Percentiles rank a stretch among this genome's conserved stretches.
phyloP scores from a whole-genome alignment of 2,329 filamentous ascomycete genomes.

The Rachicladosporium sp. region DNA sequence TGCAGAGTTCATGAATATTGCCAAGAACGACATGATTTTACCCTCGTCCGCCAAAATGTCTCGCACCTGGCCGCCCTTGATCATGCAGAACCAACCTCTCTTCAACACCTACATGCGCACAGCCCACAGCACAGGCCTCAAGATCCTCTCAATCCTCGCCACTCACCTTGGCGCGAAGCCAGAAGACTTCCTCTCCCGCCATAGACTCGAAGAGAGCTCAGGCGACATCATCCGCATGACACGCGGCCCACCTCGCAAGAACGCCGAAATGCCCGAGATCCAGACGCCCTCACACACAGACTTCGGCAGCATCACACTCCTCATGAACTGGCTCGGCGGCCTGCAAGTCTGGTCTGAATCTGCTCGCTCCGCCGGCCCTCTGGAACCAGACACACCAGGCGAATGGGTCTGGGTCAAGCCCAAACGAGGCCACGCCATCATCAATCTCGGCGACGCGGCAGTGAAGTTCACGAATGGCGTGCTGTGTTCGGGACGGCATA shows the following conservation, averaged over 20 bases:
- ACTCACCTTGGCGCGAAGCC: slow-evolving; percentile 31
- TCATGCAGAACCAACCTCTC: slow-evolving; percentile 16
- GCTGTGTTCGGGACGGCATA: slow-evolving; percentile 34
- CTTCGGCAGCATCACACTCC: slow-evolving; percentile 43
- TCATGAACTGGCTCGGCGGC: slow-evolving; percentile 46
- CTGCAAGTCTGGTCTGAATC: slow-evolving; percentile 36
- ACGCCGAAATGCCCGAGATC: slow-evolving; percentile 22
- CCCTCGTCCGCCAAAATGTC: slow-evolving; percentile 20
- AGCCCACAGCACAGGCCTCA: slow-evolving; percentile 34
- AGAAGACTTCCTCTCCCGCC: slow-evolving; percentile 32
- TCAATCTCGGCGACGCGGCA: slow-evolving; percentile 37
- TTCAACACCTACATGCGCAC: slow-evolving; percentile 34
- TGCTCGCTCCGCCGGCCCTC: slow-evolving; percentile 19
- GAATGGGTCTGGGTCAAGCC: slow-evolving; percentile 45
- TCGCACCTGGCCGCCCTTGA: slow-evolving; percentile 15
- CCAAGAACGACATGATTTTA: slow-evolving; percentile 42
- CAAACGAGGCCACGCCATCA: slow-evolving; percentile 34
- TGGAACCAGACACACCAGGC: slow-evolving; percentile 15
- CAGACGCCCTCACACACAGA: slow-evolving; percentile 38
- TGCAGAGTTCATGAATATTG: slow-evolving; percentile 46
- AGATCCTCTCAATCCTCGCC: slow-evolving; percentile 36
- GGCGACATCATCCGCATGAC: slow-evolving; percentile 43
- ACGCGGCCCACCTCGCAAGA: slow-evolving; percentile 35
- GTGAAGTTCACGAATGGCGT: slow-evolving; percentile 34
- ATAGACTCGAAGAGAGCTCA: slow-evolving; percentile 30